Evolutionary conservation across 2,329 filamentous ascomycete species (phyloP).

Genomic region (Alternaria incomplexa): DNA sequence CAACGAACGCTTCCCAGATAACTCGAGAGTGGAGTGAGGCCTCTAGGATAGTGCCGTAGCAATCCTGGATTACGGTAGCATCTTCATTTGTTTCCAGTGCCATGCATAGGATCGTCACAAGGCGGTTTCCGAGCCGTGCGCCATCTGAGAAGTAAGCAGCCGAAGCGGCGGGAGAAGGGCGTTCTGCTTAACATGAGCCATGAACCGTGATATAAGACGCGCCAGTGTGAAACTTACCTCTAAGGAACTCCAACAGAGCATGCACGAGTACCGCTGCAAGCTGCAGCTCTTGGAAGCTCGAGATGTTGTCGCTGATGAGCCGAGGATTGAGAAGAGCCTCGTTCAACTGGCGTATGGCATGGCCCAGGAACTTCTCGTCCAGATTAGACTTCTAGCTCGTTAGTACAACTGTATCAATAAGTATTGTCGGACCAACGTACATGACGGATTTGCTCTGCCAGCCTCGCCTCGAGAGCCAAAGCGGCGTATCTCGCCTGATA

Average conservation of each 20-base stretch:
- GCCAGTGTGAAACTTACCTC: constrained; percentile 30
- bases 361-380: constrained; percentile 41
- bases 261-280: constrained; percentile 37
- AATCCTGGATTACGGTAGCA: constrained; percentile 23
- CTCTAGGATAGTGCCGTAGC: constrained; percentile 45
- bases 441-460: constrained; percentile 41
- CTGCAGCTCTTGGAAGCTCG: constrained; percentile 27
- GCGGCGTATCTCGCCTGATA: constrained; percentile 46
- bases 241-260: constrained; percentile 42
- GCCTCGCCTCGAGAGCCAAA: constrained; percentile 34
- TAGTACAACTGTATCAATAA: constrained; percentile 7
- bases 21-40: constrained; percentile 43
- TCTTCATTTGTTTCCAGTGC: constrained; percentile 25
- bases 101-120: constrained; percentile 34
- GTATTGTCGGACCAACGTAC: constrained; percentile 20
- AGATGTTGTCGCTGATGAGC: constrained; percentile 30
- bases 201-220: constrained; percentile 7
- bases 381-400: constrained; percentile 31
- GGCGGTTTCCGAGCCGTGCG: constrained; percentile 35
- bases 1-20: constrained; percentile 44
- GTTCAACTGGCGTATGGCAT: constrained; percentile 39
- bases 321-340: constrained; percentile 36
- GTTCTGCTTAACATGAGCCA: constrained; percentile 41
- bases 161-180: constrained; percentile 39
- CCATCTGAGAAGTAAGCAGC: constrained; percentile 42